phyloP scores from a whole-genome alignment of 129 eudicot species.

The Saposhnikovia divaricata region DNA sequence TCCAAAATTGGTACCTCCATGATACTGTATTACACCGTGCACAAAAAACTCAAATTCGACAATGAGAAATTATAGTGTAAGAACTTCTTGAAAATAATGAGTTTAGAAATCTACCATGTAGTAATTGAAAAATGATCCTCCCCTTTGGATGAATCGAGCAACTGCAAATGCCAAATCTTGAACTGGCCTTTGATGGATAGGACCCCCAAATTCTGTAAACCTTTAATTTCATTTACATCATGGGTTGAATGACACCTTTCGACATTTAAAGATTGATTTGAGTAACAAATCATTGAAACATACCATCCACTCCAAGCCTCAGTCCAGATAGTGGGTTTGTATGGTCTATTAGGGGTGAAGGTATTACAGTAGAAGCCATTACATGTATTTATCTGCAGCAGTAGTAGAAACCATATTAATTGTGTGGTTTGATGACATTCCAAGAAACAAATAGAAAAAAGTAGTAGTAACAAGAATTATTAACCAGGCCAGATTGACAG shows the following conservation, averaged over 20 bases:
- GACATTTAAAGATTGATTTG: not conserved
- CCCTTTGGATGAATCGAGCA: slow-evolving; percentile 28
- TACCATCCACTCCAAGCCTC: slow-evolving; percentile 99
- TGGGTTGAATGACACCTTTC: not conserved
- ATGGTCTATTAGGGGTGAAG: slow-evolving; percentile 69
- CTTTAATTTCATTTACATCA: slow-evolving; percentile 5
- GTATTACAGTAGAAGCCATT: slow-evolving; percentile 88
- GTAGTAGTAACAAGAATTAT: not conserved
- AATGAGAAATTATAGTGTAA: not conserved
- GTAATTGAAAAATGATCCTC: slow-evolving; percentile 33
- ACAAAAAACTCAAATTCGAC: not conserved
- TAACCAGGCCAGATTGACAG: not conserved
- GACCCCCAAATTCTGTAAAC: slow-evolving; percentile 25
- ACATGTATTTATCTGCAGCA: slow-evolving; percentile 78
- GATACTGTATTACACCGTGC: slow-evolving; percentile 24
- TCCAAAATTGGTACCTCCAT: slow-evolving; percentile 67
- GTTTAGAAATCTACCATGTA: slow-evolving; percentile 21
- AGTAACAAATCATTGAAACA: slow-evolving; percentile 1
- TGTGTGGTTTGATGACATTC: not conserved
- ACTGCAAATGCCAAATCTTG: slow-evolving; percentile 35
- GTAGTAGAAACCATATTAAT: not conserved
- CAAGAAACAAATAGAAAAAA: not conserved
- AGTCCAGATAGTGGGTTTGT: slow-evolving; percentile 83
- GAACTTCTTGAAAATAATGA: not conserved
- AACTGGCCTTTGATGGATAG: slow-evolving; percentile 22